Conservation (phyloP, 331 rosid genomes). For the Quercus tomentella region DNA sequence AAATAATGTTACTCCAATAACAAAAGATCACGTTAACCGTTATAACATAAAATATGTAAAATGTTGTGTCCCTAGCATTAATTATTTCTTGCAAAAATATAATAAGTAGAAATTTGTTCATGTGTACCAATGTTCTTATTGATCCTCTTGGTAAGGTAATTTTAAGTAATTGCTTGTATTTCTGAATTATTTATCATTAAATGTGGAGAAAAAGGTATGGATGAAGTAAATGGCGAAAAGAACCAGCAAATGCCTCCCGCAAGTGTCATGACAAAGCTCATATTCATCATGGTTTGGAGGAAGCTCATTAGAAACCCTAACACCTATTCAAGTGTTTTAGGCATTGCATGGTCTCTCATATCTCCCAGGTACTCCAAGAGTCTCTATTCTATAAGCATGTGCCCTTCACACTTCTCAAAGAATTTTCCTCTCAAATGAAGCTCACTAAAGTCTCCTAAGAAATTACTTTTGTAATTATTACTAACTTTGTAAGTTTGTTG, state of each 20-base stretch:
- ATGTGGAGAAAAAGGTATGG: neutral
- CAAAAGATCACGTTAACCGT: too few relatives aligned
- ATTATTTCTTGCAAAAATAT: too few relatives aligned
- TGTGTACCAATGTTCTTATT: neutral
- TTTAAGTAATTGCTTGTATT: neutral
- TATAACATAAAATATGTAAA: too few relatives aligned
- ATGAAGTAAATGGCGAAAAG: neutral
- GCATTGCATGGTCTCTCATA: conserved; percentile 23
- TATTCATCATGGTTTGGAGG: neutral
- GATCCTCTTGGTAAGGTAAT: neutral
- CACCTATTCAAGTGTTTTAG: conserved; percentile 28
- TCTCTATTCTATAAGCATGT: neutral
- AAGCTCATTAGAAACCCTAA: conserved; percentile 18
- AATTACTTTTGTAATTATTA: too few relatives aligned
- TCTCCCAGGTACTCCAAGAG: conserved; percentile 18
- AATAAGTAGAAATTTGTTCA: neutral
- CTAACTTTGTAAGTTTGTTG: too few relatives aligned
- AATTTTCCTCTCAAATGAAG: too few relatives aligned
- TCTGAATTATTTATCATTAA: neutral
- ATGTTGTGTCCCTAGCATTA: too few relatives aligned
- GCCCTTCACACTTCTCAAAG: too few relatives aligned
- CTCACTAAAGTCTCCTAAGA: too few relatives aligned
- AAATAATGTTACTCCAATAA: too few relatives aligned
- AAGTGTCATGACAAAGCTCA: conserved; percentile 24
- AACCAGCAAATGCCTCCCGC: conserved; percentile 8